These are phyloP conservation scores for Chaetomidium leptoderma DNA, from an alignment of 495 filamentous ascomycete genomes.

Conservation along the genomic window DNA sequence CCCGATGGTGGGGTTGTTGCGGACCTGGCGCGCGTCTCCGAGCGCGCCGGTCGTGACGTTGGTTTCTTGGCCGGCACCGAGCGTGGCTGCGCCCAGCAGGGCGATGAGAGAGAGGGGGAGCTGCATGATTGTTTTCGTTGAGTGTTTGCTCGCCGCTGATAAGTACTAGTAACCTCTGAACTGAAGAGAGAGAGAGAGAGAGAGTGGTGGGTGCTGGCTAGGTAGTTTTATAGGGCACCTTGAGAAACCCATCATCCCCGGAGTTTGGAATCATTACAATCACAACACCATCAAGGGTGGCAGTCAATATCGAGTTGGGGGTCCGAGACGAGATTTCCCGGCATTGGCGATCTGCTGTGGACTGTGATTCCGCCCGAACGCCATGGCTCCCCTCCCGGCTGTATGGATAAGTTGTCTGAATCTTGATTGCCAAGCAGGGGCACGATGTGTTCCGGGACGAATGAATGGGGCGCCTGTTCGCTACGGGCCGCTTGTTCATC, in stretches of 20 bases:
- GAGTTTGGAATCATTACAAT: not conserved
- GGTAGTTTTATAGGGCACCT: not conserved
- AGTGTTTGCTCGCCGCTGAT: not conserved
- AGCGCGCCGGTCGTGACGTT: slow-evolving; percentile 39
- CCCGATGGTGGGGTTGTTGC: slow-evolving; percentile 54
- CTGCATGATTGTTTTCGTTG: too few species aligned
- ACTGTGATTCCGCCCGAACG: too few species aligned
- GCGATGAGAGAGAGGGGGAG: slow-evolving; percentile 34
- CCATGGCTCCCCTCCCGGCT: slow-evolving; percentile 12
- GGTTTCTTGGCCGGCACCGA: slow-evolving; percentile 39
- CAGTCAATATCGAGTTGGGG: not conserved
- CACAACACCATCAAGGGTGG: not conserved
- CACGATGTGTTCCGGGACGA: not conserved
- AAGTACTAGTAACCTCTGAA: too few species aligned
- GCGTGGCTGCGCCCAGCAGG: slow-evolving; percentile 39
- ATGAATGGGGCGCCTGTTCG: not conserved
- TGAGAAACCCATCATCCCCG: not conserved
- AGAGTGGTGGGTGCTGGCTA: not conserved
- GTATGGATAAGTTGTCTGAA: slow-evolving; percentile 23
- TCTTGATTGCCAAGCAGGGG: slow-evolving; percentile 4
- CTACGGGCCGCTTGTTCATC: not conserved
- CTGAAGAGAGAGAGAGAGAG: not conserved
- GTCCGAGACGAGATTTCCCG: slow-evolving; percentile 1
- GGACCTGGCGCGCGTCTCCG: slow-evolving; percentile 53
- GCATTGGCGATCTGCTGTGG: not conserved